A percentile compares a stretch with the other conserved stretches of the same genome.
Evolutionary conservation across 2,329 filamentous ascomycete genomes (phyloP).

Genomic region (Colletotrichum higginsianum): DNA sequence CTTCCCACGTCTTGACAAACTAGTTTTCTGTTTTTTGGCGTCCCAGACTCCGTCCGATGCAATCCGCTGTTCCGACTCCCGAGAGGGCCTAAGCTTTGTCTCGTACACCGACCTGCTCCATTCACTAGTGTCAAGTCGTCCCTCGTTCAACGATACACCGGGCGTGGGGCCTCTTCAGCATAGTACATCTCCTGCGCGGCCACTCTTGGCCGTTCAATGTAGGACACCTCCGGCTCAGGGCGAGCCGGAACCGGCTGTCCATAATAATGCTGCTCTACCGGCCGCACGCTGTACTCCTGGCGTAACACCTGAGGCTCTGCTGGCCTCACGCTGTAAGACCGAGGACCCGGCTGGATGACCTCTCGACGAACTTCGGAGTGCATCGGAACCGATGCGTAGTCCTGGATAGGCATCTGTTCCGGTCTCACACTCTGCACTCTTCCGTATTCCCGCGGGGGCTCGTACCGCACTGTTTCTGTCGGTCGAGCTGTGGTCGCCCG

Average conservation of each 20-base stretch:
- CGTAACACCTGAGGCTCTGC: constrained; percentile 48
- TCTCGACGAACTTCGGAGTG: constrained; percentile 57
- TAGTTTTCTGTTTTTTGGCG: not conserved
- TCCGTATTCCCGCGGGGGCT: constrained; percentile 58
- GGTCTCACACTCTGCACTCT: constrained; percentile 60
- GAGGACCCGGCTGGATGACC: constrained; percentile 46
- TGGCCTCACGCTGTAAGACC: constrained; percentile 54
- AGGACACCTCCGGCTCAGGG: constrained; percentile 58
- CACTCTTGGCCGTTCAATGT: constrained; percentile 60
- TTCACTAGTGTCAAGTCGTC: not conserved
- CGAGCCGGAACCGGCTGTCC: constrained; percentile 51
- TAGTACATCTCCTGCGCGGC: constrained; percentile 62
- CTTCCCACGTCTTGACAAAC: not conserved
- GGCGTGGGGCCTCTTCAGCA: constrained; percentile 56
- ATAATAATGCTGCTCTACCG: constrained; percentile 60
- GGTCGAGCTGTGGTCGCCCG: constrained; percentile 73
- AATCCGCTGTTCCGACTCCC: not conserved
- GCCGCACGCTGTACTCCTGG: constrained; percentile 59
- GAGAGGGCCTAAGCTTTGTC: not conserved
- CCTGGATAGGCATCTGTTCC: constrained; percentile 57
- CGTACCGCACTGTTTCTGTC: constrained; percentile 59
- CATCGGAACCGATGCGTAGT: constrained; percentile 61
- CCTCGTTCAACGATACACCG: constrained; percentile 52
- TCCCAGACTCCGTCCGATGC: constrained; percentile 6
- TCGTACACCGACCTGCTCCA: not conserved